Conservation (phyloP, 495 filamentous ascomycete genomes). For the Penicillium canescens region DNA sequence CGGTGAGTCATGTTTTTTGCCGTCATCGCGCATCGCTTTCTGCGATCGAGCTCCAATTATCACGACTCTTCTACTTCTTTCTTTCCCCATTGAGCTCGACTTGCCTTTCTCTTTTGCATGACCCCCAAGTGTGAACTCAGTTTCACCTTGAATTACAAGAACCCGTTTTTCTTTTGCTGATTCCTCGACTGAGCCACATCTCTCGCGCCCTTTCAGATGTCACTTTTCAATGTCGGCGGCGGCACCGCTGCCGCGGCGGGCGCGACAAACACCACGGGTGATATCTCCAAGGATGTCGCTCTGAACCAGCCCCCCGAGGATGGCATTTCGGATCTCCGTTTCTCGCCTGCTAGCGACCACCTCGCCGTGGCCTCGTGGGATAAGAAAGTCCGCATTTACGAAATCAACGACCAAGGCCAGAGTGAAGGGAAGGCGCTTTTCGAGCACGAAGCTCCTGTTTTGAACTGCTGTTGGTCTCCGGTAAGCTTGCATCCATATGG, state of each 20-base stretch:
- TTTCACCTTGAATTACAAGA: neutral
- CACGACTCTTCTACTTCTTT: constrained; percentile 1
- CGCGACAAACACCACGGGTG: constrained; percentile 74
- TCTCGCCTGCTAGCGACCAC: constrained; percentile 75
- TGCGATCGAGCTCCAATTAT: constrained; percentile 7
- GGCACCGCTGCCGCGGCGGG: constrained; percentile 43
- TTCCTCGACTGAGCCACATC: neutral
- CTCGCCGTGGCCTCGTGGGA: constrained; percentile 91
- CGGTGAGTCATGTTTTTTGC: constrained; percentile 8
- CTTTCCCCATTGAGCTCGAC: constrained; percentile 1
- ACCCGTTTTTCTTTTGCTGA: neutral
- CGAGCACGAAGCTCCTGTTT: constrained; percentile 72
- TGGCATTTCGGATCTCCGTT: constrained; percentile 79
- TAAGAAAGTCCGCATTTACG: constrained; percentile 90
- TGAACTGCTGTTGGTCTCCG: constrained; percentile 81
- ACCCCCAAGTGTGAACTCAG: neutral
- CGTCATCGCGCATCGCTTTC: constrained; percentile 10
- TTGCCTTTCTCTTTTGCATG: constrained; percentile 2
- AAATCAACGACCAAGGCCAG: constrained; percentile 69
- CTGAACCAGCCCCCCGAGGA: constrained; percentile 78
- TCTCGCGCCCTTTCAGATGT: constrained; percentile 34
- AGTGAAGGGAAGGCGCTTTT: constrained; percentile 78
- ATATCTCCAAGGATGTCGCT: constrained; percentile 84
- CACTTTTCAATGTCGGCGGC: constrained; percentile 63
- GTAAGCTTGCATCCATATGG: constrained; percentile 49